Percentiles rank a stretch among this genome's conserved stretches.
These are phyloP conservation scores for Leishmania martiniquensis DNA, from an alignment of 208 protist genomes.

Conservation along the genomic window DNA sequence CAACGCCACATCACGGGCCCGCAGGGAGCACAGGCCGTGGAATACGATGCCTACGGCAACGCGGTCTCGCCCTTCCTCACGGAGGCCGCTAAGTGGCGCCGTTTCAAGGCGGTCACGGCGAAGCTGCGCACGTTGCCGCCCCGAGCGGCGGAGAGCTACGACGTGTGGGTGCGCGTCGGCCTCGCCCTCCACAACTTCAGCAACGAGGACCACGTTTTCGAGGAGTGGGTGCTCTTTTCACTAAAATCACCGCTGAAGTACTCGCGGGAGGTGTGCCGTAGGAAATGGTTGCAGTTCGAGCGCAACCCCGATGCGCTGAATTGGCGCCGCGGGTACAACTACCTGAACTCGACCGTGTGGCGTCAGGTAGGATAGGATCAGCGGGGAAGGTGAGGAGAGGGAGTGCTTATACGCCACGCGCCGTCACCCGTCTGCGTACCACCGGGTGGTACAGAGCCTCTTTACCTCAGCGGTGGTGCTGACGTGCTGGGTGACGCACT, in stretches of 20 bases:
- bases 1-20: slow-evolving; percentile 55
- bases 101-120: slow-evolving; percentile 59
- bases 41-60: slow-evolving; percentile 88
- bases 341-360: slow-evolving; percentile 82
- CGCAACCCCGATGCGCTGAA: slow-evolving; percentile 85
- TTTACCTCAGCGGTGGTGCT: background rate
- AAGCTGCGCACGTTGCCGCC: slow-evolving; percentile 65
- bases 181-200: slow-evolving; percentile 89
- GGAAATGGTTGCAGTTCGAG: slow-evolving; percentile 87
- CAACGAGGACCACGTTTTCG: slow-evolving; percentile 86
- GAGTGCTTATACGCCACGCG: background rate
- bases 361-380: slow-evolving; percentile 34
- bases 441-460: background rate
- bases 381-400: background rate
- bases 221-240: slow-evolving; percentile 89
- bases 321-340: slow-evolving; percentile 86
- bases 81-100: slow-evolving; percentile 75
- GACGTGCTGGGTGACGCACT: background rate
- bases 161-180: slow-evolving; percentile 82
- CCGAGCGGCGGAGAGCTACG: slow-evolving; percentile 66
- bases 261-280: slow-evolving; percentile 69
- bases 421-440: background rate
- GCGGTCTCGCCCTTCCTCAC: slow-evolving; percentile 69
- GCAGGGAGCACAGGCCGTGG: slow-evolving; percentile 43
- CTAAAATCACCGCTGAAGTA: slow-evolving; percentile 81